Percentiles rank a stretch among this genome's conserved stretches.
phyloP scores from a whole-genome alignment of 2,329 filamentous ascomycete genomes.

The Hymenoscyphus repandus region DNA sequence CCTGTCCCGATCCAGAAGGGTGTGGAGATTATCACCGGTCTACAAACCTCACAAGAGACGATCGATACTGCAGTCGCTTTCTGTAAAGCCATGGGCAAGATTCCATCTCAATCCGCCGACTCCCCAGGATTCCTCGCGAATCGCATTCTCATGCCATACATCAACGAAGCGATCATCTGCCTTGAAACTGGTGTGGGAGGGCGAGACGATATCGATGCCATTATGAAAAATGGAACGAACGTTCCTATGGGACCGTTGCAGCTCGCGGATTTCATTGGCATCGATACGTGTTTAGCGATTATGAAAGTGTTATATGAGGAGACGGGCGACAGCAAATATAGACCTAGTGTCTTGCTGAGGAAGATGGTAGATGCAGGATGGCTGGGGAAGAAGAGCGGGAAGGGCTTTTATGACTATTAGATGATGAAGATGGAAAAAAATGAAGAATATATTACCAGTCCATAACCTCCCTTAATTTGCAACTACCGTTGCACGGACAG shows the following conservation, averaged over 20 bases:
- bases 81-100: constrained; percentile 88
- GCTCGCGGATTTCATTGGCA: constrained; percentile 92
- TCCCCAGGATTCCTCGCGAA: constrained; percentile 94
- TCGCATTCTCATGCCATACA: constrained; percentile 97
- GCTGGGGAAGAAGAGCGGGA: constrained; percentile 95
- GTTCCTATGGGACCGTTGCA: constrained; percentile 96
- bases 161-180: constrained; percentile 96
- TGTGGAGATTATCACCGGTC: constrained; percentile 91
- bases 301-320: constrained; percentile 93
- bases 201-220: constrained; percentile 88
- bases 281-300: constrained; percentile 93
- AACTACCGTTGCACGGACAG: background rate
- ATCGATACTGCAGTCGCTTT: constrained; percentile 79
- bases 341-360: constrained; percentile 76
- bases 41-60: constrained; percentile 83
- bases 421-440: background rate
- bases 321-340: constrained; percentile 93
- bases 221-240: constrained; percentile 99
- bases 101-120: constrained; percentile 81
- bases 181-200: constrained; percentile 87
- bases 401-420: constrained; percentile 46
- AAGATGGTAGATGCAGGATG: constrained; percentile 99
- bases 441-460: background rate
- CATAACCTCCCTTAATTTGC: no score
- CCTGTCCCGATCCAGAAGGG: constrained; percentile 95